Evolutionary conservation across 257 asterid species (phyloP).

Genomic region (Rehmannia glutinosa): DNA sequence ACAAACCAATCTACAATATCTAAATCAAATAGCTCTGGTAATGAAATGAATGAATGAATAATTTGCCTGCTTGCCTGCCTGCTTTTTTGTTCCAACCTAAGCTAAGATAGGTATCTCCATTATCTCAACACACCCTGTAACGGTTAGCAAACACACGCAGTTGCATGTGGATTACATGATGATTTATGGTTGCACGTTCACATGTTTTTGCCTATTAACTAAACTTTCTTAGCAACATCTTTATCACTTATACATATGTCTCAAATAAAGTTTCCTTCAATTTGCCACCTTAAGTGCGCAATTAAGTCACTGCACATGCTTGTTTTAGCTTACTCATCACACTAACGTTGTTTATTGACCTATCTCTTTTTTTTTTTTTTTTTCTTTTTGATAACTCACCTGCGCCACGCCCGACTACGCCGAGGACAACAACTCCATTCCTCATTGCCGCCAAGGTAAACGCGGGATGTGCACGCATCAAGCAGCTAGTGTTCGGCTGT

Average conservation of each 20-base stretch:
- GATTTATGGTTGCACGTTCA: constrained; percentile 39
- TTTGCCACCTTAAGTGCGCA: constrained; percentile 27
- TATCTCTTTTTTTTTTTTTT: background rate
- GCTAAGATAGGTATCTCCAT: constrained; percentile 11
- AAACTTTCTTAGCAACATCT: constrained; percentile 27
- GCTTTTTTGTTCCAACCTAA: constrained; percentile 16
- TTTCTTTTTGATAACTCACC: background rate
- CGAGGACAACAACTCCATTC: too few relatives aligned
- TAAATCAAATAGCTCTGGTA: background rate
- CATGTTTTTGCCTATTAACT: constrained; percentile 38
- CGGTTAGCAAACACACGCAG: constrained; percentile 12
- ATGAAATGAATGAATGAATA: constrained; percentile 1
- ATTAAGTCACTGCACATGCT: constrained; percentile 53
- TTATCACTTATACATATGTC: constrained; percentile 28
- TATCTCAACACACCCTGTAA: constrained; percentile 23
- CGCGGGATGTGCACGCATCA: too few relatives aligned
- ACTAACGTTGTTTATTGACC: constrained; percentile 22
- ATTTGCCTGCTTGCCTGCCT: background rate
- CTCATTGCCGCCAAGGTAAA: too few relatives aligned
- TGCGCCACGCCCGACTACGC: too few relatives aligned
- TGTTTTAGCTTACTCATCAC: constrained; percentile 32
- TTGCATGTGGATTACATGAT: constrained; percentile 45
- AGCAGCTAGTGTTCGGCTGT: too few relatives aligned
- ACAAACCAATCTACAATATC: background rate
- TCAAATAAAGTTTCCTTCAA: constrained; percentile 5